These are phyloP conservation scores for Quercus tomentella DNA, from an alignment of 331 rosid genomes.

Conservation along the genomic window DNA sequence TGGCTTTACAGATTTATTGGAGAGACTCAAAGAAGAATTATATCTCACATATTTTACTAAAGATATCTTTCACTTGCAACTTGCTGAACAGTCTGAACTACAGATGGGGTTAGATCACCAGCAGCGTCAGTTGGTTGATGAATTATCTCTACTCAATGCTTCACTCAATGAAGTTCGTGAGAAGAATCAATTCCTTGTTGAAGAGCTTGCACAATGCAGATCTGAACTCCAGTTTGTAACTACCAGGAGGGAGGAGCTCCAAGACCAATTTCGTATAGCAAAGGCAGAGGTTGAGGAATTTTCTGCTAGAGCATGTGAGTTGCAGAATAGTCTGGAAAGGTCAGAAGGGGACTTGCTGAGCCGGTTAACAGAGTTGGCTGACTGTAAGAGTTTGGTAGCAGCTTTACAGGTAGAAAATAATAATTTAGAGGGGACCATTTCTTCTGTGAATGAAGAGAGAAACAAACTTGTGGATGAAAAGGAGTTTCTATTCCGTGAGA, in stretches of 20 bases:
- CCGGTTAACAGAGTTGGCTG: constrained; percentile 59
- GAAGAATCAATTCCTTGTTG: constrained; percentile 57
- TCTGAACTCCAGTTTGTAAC: constrained; percentile 49
- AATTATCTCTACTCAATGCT: constrained; percentile 48
- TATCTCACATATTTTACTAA: constrained; percentile 50
- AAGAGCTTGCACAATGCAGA: constrained; percentile 64
- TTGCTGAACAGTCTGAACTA: constrained; percentile 56
- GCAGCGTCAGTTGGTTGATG: constrained; percentile 35
- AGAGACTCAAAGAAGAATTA: constrained; percentile 76
- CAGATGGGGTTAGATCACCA: constrained; percentile 53
- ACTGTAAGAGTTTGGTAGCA: constrained; percentile 55
- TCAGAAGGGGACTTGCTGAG: constrained; percentile 48
- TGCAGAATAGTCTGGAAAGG: constrained; percentile 52
- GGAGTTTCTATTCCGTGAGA: constrained; percentile 47
- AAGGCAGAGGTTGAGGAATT: constrained; percentile 54
- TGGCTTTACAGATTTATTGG: constrained; percentile 40
- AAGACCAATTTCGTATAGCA: constrained; percentile 38
- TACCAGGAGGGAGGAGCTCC: constrained; percentile 50
- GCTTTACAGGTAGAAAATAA: constrained; percentile 62
- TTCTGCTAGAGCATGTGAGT: constrained; percentile 51
- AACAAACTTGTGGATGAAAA: constrained; percentile 49
- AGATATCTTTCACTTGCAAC: constrained; percentile 57
- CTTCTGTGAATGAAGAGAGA: constrained; percentile 43
- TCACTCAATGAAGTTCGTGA: constrained; percentile 43
- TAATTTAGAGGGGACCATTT: constrained; percentile 41